Evolutionary conservation across 148 eudicot species (phyloP), one percentile per base, ranked within the genome.

Genomic region (Drosera capensis): DNA sequence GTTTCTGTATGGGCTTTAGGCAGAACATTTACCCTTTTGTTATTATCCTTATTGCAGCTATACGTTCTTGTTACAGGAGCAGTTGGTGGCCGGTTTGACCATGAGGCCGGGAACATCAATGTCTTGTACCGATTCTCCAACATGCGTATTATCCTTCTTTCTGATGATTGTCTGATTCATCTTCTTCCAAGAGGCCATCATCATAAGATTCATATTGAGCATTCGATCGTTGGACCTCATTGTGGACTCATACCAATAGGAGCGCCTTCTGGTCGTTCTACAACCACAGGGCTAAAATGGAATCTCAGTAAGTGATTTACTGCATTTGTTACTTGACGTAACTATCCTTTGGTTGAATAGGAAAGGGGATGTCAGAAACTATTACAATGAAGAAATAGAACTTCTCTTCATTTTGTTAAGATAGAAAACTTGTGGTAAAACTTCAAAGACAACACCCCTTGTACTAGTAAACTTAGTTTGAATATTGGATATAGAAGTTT

Each of bases 11-110:
- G 38, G 2, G 11, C 5, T 4, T n/a, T n/a, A n/a, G 17, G 34
- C n/a, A 37, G 36, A 12, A 36, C 34, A 16, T 23, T 25, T 31
- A n/a, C n/a, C 21, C 8, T 22, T 7, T 19, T 22, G 41, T 24
- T 18, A 17, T 49, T 25, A 9, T 56, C 30, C 43, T 12, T 43
- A 25, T 56, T 58, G 67, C 79, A 88, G 97, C 46, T 84, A 8
- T 71, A 94, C 52, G 59, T 88, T 56, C 75, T 88, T 52, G 92
- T 73, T 46, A 71, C 94, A 42, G 94, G 96, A 56, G 96, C 86
- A 41, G 82, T 80, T 53, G 97, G 97, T 60, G 94, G 97, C 23
- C 70, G 97, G 55, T 88, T 88, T 58, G 97, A 88, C 61, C 97
- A 88, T 41, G 94, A 83, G 67, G 67, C 82, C 31, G 97, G 97